A percentile compares a stretch with the other conserved stretches of the same genome.
phyloP scores from a whole-genome alignment of 2,329 filamentous ascomycete species.

The Exophiala phaeomuriformis region DNA sequence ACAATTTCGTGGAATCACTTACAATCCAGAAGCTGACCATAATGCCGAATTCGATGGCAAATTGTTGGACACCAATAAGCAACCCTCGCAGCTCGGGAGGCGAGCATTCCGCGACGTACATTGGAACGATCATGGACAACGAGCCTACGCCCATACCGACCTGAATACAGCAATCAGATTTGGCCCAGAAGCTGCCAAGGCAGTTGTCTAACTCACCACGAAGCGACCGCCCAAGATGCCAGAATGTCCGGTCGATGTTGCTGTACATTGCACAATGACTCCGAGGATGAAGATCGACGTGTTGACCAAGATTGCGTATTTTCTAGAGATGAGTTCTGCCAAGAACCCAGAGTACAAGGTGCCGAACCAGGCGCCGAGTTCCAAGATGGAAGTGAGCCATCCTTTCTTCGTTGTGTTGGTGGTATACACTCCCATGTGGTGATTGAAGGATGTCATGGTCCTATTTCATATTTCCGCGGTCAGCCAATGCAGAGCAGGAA shows the following conservation, averaged over 20 bases:
- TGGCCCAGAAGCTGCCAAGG: no score
- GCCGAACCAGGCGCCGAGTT: conserved; percentile 36
- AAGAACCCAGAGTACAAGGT: conserved; percentile 35
- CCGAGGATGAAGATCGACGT: conserved; percentile 34
- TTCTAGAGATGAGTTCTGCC: conserved; percentile 34
- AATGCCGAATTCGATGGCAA: conserved; percentile 41
- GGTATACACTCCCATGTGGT: conserved; percentile 26
- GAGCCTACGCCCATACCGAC: conserved; percentile 38
- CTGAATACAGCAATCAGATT: neutral
- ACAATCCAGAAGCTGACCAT: conserved; percentile 38
- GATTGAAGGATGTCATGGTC: conserved; percentile 28
- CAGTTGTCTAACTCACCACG: conserved; percentile 26
- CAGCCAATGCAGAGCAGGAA: no score
- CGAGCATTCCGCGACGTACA: conserved; percentile 34
- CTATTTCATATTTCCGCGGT: neutral
- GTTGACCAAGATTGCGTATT: conserved; percentile 31
- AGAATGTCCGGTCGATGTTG: conserved; percentile 29
- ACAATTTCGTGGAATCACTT: neutral
- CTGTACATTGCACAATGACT: conserved; percentile 43
- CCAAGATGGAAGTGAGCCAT: conserved; percentile 37
- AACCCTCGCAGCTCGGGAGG: conserved; percentile 39
- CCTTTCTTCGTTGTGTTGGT: conserved; percentile 29
- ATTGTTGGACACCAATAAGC: conserved; percentile 38
- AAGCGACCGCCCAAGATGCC: conserved; percentile 37
- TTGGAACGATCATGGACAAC: conserved; percentile 37